Evolutionary conservation across 257 asterid species (phyloP), one percentile per base, ranked within the genome.

Genomic region (Fraxinus quadrangulata): DNA sequence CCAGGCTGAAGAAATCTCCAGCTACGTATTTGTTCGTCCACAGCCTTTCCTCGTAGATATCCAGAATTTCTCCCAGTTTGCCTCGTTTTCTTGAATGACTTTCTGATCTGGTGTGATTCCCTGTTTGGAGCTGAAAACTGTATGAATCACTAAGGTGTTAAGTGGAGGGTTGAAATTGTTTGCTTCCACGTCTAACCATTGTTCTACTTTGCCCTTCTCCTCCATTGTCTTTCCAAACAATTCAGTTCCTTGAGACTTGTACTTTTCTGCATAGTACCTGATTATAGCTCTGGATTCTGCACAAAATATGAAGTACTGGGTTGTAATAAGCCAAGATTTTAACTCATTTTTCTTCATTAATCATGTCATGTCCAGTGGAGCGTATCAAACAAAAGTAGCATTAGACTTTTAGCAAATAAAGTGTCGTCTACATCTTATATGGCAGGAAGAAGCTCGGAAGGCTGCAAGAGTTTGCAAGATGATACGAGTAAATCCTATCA

Each of bases 351-450:
- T 30, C 40, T 36, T 36, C 40, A 6, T 36, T 36, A 36, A 36
- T 36, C 8, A 1, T 11, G 33, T 39, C 45, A 4, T 19, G 21
- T 13, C 13, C 19, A 34, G 5, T 21, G 7, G 30, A 37, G 12
- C 13, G n/a, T 37, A 16, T 5, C 5, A 61, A 42, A 2, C 66
- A 36, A 36, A 6, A 36, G 39, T 36, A 36, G 39, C 39, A 36
- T 36, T 6, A 36, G 39, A 36, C 16, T n/a, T 71, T 0, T 78
- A 88, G 90, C 92, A 63, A 74, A 88, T 77, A 86, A 82, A 56
- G 82, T 85, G 81, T 74, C 79, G 70, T 88, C 92, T 40, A 87
- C 92, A 75, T 88, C 92, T 79, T 78, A 83, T 54, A 86, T 70
- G 14, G 83, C 90, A 70, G 92, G 92, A 68, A 81, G 67, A 65